Percentiles rank a stretch among this genome's conserved stretches.
Conservation (phyloP, 768 basidiomycete genomes). For the Tricholoma terreum region DNA sequence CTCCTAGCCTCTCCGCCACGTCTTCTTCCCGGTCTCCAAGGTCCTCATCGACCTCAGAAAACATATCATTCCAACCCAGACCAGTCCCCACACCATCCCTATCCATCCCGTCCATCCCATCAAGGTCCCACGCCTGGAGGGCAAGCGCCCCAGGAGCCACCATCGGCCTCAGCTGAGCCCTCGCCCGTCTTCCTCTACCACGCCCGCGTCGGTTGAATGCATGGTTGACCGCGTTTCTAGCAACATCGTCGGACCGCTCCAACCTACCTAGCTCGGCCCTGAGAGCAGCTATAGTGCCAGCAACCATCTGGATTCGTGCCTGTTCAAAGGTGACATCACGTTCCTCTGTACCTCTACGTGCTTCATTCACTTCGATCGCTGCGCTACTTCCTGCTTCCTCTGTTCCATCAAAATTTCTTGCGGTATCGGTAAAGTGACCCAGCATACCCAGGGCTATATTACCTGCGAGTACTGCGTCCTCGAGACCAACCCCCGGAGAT, state of each 20-base stretch:
- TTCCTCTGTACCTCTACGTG: neutral
- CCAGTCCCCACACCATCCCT: slow-evolving; percentile 4
- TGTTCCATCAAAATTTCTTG: slow-evolving; percentile 4
- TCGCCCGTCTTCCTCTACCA: neutral
- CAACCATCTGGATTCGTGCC: slow-evolving; percentile 10
- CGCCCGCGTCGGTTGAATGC: neutral
- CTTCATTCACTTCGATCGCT: neutral
- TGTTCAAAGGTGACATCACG: neutral
- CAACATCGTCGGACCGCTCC: neutral
- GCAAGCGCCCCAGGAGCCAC: slow-evolving; percentile 7
- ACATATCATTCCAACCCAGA: slow-evolving; percentile 16
- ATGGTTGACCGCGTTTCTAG: neutral
- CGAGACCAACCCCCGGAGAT: neutral
- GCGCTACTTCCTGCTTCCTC: slow-evolving; percentile 7
- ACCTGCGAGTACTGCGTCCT: slow-evolving; percentile 6
- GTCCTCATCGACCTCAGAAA: slow-evolving; percentile 12
- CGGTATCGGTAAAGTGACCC: neutral
- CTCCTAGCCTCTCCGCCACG: slow-evolving; percentile 27
- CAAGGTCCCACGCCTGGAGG: slow-evolving; percentile 12
- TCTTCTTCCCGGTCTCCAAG: slow-evolving; percentile 18
- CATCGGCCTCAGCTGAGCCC: neutral
- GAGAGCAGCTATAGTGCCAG: slow-evolving; percentile 15
- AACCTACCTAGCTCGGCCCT: slow-evolving; percentile 11
- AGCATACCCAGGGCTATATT: slow-evolving; percentile 14
- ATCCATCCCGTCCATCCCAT: slow-evolving; percentile 9